Evolutionary conservation across 2,329 filamentous ascomycete species (phyloP), one percentile per base, ranked within the genome.

Genomic region (Tolypocladium ophioglossoides): DNA sequence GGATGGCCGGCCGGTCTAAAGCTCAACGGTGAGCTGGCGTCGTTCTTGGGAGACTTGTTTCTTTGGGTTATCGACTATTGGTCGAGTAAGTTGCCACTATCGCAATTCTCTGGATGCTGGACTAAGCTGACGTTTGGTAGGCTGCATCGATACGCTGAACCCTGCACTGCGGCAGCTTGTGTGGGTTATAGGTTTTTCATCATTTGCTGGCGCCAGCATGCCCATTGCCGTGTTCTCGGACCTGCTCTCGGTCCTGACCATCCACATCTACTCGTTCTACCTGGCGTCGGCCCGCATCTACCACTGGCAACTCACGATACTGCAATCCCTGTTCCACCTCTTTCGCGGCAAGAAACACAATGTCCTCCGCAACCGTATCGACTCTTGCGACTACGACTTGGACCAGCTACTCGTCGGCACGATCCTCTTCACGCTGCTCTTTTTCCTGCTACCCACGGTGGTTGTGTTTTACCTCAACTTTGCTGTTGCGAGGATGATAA

Each of bases 61-160:
- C 76, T 97, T 3, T 99, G 94, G 94, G 94, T 99, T 50, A 97
- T 99, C 60, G 91, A 96, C 60, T 95, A 96, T 67, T 99, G 94
- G 94, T 88, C 89, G 55, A 87, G 87, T 89, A 74, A 67, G 82
- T 56, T 16, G 5, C 11, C 44, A 20, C 18, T 1, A 32, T 32
- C 2, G 8, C 44, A 20, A 34, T 8, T 9, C 18, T 9, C n/a
- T 6, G 44, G 44, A 18, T 14, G 35, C 35, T 37, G 35, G 16
- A 35, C 9, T 40, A 30, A 10, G 52, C 64, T 70, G 55, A 70
- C 61, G 12, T 55, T 50, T 37, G 27, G n/a, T 54, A 86, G 86
- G 79, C 62, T 94, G 86, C 64, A 89, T 96, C 65, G 79, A 83
- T 55, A 79, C 86, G 38, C 74, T 97, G 14, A 83, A 86, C 52